Percentiles rank a stretch among this genome's conserved stretches.
Evolutionary conservation across 768 basidiomycete genomes (phyloP).

Genomic region (Neoboletus subvelutipes): DNA sequence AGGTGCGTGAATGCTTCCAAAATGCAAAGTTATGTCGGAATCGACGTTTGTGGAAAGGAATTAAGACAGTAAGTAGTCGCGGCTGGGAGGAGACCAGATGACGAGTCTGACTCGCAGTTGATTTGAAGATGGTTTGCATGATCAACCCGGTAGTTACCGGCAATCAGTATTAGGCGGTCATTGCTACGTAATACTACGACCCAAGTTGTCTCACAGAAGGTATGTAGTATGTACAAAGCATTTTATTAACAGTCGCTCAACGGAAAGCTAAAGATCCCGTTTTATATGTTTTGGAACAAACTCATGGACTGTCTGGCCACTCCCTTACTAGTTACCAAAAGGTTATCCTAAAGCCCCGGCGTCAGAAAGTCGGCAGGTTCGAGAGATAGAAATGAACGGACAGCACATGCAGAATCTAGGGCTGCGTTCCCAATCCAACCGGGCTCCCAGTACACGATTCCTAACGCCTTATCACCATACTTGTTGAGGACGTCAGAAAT

Average conservation of each 20-base stretch:
- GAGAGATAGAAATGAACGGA: conserved; percentile 1
- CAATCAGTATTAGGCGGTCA: not conserved
- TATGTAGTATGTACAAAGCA: no score
- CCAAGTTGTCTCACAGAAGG: no score
- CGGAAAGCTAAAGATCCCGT: not conserved
- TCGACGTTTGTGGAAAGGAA: not conserved
- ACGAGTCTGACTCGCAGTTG: conserved; percentile 2
- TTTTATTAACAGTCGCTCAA: not conserved
- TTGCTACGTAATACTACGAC: not conserved
- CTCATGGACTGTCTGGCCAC: conserved; percentile 8
- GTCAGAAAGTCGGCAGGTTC: not conserved
- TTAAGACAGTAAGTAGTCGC: not conserved
- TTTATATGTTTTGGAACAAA: not conserved
- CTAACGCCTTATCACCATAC: conserved; percentile 7
- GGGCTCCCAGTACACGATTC: conserved; percentile 14
- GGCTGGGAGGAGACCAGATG: not conserved
- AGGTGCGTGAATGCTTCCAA: not conserved
- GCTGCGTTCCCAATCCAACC: conserved; percentile 6
- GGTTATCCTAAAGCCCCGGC: conserved; percentile 2
- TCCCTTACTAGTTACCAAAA: conserved; percentile 7
- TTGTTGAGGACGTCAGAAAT: conserved; percentile 3
- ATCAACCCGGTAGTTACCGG: conserved; percentile 5
- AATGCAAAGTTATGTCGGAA: not conserved
- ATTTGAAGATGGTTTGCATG: conserved; percentile 4
- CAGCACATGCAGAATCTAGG: conserved; percentile 9